Conservation (phyloP, 2,329 filamentous ascomycete species). For the Epichloe festucae region DNA sequence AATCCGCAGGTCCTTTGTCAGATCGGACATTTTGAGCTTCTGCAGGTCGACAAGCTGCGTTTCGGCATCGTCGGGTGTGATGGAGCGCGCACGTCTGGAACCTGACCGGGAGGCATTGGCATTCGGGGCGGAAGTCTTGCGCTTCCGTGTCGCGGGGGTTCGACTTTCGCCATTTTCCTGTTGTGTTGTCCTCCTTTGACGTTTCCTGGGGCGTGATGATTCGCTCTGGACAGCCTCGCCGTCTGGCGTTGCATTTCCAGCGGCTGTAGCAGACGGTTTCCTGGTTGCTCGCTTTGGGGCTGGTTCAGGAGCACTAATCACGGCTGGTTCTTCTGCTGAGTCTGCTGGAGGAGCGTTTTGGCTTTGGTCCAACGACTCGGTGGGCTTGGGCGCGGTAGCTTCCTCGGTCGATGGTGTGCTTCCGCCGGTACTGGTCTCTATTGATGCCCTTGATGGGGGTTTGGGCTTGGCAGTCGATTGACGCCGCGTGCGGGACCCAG, state of each 20-base stretch:
- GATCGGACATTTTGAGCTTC: constrained; percentile 57
- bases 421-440: background rate
- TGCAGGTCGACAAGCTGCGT: constrained; percentile 49
- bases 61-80: constrained; percentile 53
- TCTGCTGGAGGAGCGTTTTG: background rate
- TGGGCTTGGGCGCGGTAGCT: background rate
- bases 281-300: constrained; percentile 8
- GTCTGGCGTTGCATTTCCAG: constrained; percentile 9
- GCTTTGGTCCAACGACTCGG: background rate
- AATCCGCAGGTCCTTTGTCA: constrained; percentile 55
- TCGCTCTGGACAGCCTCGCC: background rate
- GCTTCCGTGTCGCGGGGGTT: constrained; percentile 15
- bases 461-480: constrained; percentile 2
- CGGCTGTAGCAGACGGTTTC: constrained; percentile 6
- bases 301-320: constrained; percentile 3
- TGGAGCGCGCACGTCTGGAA: constrained; percentile 28
- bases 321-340: constrained; percentile 3
- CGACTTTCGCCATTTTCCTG: constrained; percentile 8
- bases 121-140: constrained; percentile 13
- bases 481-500: background rate
- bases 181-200: constrained; percentile 18
- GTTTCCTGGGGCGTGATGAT: constrained; percentile 16
- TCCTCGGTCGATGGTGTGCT: background rate
- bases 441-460: background rate
- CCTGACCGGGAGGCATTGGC: constrained; percentile 11